phyloP scores from a whole-genome alignment of 257 asterid genomes.

The Scutellaria galericulata region DNA sequence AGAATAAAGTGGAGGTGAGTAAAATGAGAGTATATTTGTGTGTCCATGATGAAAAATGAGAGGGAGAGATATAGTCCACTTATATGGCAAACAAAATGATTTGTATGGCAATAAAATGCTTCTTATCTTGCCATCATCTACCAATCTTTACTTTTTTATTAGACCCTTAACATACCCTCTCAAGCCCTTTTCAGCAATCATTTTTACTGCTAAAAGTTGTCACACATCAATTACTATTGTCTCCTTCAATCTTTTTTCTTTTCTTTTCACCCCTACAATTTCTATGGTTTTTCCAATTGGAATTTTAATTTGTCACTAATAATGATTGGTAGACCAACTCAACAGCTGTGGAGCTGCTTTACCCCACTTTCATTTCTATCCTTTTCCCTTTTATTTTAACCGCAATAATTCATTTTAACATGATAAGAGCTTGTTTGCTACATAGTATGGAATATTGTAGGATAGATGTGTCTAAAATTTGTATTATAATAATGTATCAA shows the following conservation, averaged over 20 bases:
- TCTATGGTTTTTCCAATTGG: conserved; percentile 39
- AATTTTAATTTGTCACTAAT: conserved; percentile 31
- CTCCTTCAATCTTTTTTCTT: conserved; percentile 22
- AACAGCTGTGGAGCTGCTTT: conserved; percentile 14
- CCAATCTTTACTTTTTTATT: conserved; percentile 39
- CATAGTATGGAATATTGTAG: too few relatives aligned
- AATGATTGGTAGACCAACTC: conserved; percentile 35
- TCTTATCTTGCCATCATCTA: conserved; percentile 69
- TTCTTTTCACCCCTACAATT: conserved; percentile 24
- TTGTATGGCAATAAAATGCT: conserved; percentile 60
- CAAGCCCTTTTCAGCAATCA: conserved; percentile 58
- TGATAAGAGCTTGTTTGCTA: background rate
- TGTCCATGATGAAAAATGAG: too few relatives aligned
- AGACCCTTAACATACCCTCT: conserved; percentile 44
- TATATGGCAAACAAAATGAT: conserved; percentile 89
- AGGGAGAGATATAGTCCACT: conserved; percentile 45
- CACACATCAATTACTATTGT: conserved; percentile 41
- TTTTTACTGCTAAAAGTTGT: conserved; percentile 75
- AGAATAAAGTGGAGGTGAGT: conserved; percentile 22
- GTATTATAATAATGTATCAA: too few relatives aligned
- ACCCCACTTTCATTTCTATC: conserved; percentile 28
- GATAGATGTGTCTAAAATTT: too few relatives aligned
- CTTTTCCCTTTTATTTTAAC: background rate
- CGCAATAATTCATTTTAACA: background rate
- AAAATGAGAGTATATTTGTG: conserved; percentile 25